These are phyloP conservation scores for Aspergillus olivimuriae DNA, from an alignment of 495 filamentous ascomycete genomes.

Conservation along the genomic window DNA sequence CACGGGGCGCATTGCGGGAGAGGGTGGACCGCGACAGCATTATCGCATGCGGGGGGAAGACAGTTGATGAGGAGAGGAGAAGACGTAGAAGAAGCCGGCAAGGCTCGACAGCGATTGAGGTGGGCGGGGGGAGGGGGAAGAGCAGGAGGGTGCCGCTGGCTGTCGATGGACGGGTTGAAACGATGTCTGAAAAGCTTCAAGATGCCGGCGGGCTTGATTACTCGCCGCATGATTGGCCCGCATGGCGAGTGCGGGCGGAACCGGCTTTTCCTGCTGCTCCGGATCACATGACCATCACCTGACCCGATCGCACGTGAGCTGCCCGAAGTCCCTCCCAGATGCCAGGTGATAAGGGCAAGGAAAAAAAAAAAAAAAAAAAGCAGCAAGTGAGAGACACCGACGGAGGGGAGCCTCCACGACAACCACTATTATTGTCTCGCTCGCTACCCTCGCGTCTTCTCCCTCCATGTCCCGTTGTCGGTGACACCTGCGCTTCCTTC, in stretches of 20 bases:
- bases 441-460: constrained; percentile 2
- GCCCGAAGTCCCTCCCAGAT: background rate
- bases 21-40: constrained; percentile 85
- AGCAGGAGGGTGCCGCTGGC: constrained; percentile 16
- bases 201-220: constrained; percentile 40
- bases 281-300: constrained; percentile 22
- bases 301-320: constrained; percentile 5
- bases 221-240: constrained; percentile 34
- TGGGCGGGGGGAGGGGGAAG: constrained; percentile 22
- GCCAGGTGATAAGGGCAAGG: too few relatives aligned
- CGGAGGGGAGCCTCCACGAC: too few relatives aligned
- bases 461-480: constrained; percentile 39
- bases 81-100: constrained; percentile 26
- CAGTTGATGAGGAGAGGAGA: constrained; percentile 21
- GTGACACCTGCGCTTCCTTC: constrained; percentile 61
- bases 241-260: constrained; percentile 40
- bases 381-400: background rate
- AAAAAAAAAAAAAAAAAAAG: constrained; percentile 9
- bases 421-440: too few relatives aligned
- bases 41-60: constrained; percentile 46
- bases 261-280: constrained; percentile 41
- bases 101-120: constrained; percentile 39
- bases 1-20: constrained; percentile 69
- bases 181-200: constrained; percentile 46
- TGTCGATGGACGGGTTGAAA: constrained; percentile 26